phyloP scores from a whole-genome alignment of 805 yeast species.

The Spathaspora boniae region DNA sequence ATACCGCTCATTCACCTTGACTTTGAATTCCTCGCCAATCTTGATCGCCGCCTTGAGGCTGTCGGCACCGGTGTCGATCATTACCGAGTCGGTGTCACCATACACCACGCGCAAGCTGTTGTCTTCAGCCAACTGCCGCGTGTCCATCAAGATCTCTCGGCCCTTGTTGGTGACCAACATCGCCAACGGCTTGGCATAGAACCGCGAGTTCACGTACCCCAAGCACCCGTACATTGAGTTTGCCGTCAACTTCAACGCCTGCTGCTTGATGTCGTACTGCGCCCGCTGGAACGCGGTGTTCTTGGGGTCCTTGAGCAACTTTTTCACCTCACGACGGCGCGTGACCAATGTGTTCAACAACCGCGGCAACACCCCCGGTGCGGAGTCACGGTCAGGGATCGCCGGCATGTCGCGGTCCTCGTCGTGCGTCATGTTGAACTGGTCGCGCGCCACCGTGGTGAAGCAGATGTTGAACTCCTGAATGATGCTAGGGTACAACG shows the following conservation, averaged over 20 bases:
- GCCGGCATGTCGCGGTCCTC: constrained; percentile 65
- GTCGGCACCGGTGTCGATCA: constrained; percentile 87
- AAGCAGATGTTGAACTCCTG: constrained; percentile 97
- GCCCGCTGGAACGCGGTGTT: constrained; percentile 62
- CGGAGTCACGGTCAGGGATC: constrained; percentile 55
- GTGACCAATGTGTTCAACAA: constrained; percentile 79
- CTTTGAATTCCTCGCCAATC: constrained; percentile 83
- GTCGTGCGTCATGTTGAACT: constrained; percentile 35
- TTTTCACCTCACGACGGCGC: constrained; percentile 91
- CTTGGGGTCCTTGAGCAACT: constrained; percentile 70
- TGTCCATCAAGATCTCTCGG: constrained; percentile 89
- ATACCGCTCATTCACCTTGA: constrained; percentile 84
- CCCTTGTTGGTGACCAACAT: constrained; percentile 94
- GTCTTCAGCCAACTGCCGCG: constrained; percentile 87
- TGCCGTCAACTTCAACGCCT: constrained; percentile 93
- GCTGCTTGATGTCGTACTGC: constrained; percentile 93
- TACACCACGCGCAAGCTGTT: constrained; percentile 82
- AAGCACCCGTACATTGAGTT: constrained; percentile 99
- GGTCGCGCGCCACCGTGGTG: constrained; percentile 80
- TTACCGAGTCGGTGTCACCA: constrained; percentile 98
- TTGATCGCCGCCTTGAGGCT: constrained; percentile 67
- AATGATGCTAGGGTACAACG: constrained; percentile 93
- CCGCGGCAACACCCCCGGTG: constrained; percentile 77
- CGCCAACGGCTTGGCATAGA: constrained; percentile 94
- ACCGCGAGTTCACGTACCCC: constrained; percentile 87